A percentile compares a stretch with the other conserved stretches of the same genome.
phyloP scores from a whole-genome alignment of 306 rosid species.

The Citrullus colocynthis region DNA sequence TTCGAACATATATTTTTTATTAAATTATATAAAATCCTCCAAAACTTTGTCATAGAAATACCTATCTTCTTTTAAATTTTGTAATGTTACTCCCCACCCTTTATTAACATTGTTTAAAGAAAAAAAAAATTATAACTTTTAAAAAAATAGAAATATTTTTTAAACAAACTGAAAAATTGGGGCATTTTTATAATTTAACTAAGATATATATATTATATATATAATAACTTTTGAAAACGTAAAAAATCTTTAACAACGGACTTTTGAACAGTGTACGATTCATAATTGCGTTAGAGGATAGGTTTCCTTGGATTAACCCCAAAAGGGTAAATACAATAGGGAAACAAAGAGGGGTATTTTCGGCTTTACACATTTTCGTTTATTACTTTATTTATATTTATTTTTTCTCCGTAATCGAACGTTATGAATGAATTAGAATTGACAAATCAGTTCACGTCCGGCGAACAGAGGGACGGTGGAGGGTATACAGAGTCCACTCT shows the following conservation, averaged over 20 bases:
- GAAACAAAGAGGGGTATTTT: not conserved
- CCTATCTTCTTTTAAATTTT: no score
- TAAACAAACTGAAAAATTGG: no score
- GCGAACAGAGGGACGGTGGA: slow-evolving; percentile 23
- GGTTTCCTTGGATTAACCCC: not conserved
- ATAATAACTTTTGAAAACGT: no score
- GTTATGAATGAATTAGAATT: slow-evolving; percentile 23
- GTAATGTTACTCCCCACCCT: no score
- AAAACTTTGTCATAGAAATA: no score
- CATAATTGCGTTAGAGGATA: not conserved
- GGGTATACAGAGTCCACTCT: not conserved
- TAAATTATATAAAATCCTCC: no score
- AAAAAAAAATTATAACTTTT: no score
- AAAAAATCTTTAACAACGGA: not conserved
- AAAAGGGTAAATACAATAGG: not conserved
- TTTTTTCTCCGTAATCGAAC: slow-evolving; percentile 19
- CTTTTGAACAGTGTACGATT: not conserved
- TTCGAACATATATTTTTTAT: no score
- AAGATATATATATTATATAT: no score
- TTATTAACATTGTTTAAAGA: no score
- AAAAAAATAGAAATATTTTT: no score
- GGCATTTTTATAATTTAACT: no score
- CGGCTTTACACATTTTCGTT: not conserved
- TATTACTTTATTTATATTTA: not conserved
- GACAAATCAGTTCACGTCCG: slow-evolving; percentile 34